These are phyloP conservation scores for Diaporthe batatas DNA, from an alignment of 2,329 filamentous ascomycete genomes.

Conservation along the genomic window DNA sequence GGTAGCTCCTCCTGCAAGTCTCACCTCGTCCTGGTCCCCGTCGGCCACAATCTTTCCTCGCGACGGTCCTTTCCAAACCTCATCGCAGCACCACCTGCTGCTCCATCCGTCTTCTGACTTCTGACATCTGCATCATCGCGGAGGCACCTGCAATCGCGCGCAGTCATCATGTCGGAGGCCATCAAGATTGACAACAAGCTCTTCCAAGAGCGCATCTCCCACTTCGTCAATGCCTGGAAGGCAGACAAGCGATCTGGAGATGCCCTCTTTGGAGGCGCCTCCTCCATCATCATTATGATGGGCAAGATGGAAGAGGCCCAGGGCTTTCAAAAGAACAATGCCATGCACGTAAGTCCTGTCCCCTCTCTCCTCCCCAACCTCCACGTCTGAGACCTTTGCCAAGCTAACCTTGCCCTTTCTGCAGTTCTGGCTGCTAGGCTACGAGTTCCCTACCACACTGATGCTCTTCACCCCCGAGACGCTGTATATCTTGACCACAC, in stretches of 20 bases:
- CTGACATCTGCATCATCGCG: constrained; percentile 40
- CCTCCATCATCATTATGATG: constrained; percentile 90
- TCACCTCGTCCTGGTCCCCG: constrained; percentile 28
- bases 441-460: constrained; percentile 96
- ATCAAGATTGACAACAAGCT: constrained; percentile 95
- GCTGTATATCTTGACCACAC: constrained; percentile 93
- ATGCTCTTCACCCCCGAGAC: constrained; percentile 92
- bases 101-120: constrained; percentile 36
- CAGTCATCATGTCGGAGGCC: constrained; percentile 72
- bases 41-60: constrained; percentile 27
- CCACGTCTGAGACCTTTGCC: constrained; percentile 7
- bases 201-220: constrained; percentile 93
- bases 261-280: constrained; percentile 85
- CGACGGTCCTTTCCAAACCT: constrained; percentile 13
- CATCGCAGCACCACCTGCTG: constrained; percentile 41
- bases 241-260: constrained; percentile 92
- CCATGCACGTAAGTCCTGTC: constrained; percentile 79
- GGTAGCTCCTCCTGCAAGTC: constrained; percentile 28
- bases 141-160: constrained; percentile 43
- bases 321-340: constrained; percentile 95
- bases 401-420: constrained; percentile 29
- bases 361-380: background rate
- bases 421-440: constrained; percentile 97
- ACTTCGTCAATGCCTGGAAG: constrained; percentile 94
- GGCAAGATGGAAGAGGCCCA: constrained; percentile 93